A percentile compares a stretch with the other conserved stretches of the same genome.
phyloP scores from a whole-genome alignment of 352 stramenopile species.

The Phytophthora brassicae region DNA sequence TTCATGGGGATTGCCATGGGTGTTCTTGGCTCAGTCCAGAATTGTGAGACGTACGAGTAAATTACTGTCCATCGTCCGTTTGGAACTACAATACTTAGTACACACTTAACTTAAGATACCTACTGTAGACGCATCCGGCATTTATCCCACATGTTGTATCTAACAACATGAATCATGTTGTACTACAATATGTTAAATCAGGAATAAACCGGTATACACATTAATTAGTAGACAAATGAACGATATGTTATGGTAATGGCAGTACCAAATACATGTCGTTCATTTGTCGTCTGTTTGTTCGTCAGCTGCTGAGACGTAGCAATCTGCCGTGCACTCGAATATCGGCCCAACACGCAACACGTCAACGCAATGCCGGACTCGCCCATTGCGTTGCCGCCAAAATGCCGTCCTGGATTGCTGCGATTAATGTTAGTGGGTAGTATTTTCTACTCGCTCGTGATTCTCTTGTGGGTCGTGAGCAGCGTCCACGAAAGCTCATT shows the following conservation, averaged over 20 bases:
- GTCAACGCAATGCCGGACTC: constrained; percentile 19
- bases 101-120: constrained; percentile 5
- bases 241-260: too few relatives aligned
- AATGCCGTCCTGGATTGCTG: constrained; percentile 22
- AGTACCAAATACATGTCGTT: neutral
- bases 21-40: constrained; percentile 28
- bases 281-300: too few relatives aligned
- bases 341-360: constrained; percentile 8
- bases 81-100: neutral
- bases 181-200: too few relatives aligned
- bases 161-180: too few relatives aligned
- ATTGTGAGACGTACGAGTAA: constrained; percentile 33
- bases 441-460: constrained; percentile 14
- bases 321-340: constrained; percentile 14
- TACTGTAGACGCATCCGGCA: too few relatives aligned
- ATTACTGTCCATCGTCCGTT: neutral
- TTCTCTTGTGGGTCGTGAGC: constrained; percentile 9
- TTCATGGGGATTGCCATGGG: constrained; percentile 39
- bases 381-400: constrained; percentile 8
- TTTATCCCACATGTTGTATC: too few relatives aligned
- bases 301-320: too few relatives aligned
- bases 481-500: constrained; percentile 22
- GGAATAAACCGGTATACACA: too few relatives aligned
- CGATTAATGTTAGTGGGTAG: constrained; percentile 24
- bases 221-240: too few relatives aligned